These are phyloP conservation scores for Ogataea trehalophila DNA, from an alignment of 805 yeast genomes.

Conservation along the genomic window DNA sequence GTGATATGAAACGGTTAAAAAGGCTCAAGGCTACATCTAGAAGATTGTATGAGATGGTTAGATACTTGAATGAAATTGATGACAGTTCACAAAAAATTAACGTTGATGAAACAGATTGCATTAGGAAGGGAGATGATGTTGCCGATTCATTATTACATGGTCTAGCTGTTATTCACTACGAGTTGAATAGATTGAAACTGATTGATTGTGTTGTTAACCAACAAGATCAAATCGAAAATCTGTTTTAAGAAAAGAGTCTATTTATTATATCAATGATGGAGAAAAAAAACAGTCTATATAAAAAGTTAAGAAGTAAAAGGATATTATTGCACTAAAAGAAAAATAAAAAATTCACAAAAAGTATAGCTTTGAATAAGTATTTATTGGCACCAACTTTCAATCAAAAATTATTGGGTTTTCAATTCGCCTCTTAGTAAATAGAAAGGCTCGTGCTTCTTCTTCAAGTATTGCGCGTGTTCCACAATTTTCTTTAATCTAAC, in stretches of 20 bases:
- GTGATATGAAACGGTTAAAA: background rate
- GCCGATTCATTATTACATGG: slow-evolving; percentile 65
- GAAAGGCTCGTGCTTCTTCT: slow-evolving; percentile 22
- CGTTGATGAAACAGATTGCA: slow-evolving; percentile 12
- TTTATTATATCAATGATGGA: too few species aligned
- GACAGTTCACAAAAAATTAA: slow-evolving; percentile 1
- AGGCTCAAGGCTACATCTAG: slow-evolving; percentile 15
- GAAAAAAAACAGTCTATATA: too few species aligned
- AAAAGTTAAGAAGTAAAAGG: too few species aligned
- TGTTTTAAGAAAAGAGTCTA: too few species aligned
- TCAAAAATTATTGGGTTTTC: background rate
- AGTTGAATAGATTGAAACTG: slow-evolving; percentile 22
- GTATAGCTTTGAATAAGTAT: too few species aligned
- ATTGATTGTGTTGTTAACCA: slow-evolving; percentile 2
- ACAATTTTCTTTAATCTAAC: slow-evolving; percentile 25
- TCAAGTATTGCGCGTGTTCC: slow-evolving; percentile 24
- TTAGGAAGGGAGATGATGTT: slow-evolving; percentile 55
- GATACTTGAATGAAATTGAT: slow-evolving; percentile 19
- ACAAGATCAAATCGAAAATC: background rate
- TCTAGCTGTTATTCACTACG: slow-evolving; percentile 44
- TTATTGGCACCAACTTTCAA: too few species aligned
- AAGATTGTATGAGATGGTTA: slow-evolving; percentile 24
- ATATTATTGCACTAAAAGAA: too few species aligned
- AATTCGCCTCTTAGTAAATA: slow-evolving; percentile 17
- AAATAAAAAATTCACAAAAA: too few species aligned